A percentile compares a stretch with the other conserved stretches of the same genome.
phyloP scores from a whole-genome alignment of 2,329 filamentous ascomycete species.

The Sporothrix phasma region DNA sequence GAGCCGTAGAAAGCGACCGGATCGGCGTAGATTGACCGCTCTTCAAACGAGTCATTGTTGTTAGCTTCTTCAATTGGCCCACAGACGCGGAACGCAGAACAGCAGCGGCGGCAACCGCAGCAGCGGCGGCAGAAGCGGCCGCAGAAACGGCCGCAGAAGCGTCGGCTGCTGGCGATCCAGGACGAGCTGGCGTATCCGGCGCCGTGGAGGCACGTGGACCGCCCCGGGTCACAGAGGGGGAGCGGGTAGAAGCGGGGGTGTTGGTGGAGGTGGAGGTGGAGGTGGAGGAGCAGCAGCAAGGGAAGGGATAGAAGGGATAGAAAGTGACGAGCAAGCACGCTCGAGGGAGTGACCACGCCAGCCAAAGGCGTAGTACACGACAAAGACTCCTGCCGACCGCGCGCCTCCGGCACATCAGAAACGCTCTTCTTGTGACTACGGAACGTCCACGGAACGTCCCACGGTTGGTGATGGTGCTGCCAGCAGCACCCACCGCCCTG shows the following conservation, averaged over 20 bases:
- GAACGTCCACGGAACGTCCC: constrained; percentile 20
- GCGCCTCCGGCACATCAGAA: constrained; percentile 34
- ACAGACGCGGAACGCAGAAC: constrained; percentile 48
- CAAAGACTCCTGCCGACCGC: constrained; percentile 35
- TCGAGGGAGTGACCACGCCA: constrained; percentile 51
- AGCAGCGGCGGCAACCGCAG: constrained; percentile 22
- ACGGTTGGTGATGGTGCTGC: constrained; percentile 6
- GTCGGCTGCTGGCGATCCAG: constrained; percentile 21
- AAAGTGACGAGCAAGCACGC: constrained; percentile 60
- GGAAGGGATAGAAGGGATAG: constrained; percentile 44
- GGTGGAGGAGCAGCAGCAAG: constrained; percentile 4
- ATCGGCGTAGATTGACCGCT: constrained; percentile 87
- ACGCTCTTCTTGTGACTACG: constrained; percentile 35
- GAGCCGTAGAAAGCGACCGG: constrained; percentile 64
- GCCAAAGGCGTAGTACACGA: constrained; percentile 50
- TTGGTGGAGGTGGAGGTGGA: constrained; percentile 11
- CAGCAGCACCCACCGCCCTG: not conserved
- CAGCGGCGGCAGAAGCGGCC: not conserved
- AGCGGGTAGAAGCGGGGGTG: constrained; percentile 8
- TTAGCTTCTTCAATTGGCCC: constrained; percentile 77
- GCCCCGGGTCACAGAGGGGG: constrained; percentile 1
- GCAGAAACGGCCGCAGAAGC: not conserved
- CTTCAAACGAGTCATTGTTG: constrained; percentile 70
- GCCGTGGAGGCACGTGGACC: constrained; percentile 9
- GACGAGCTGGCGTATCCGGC: constrained; percentile 19